A percentile compares a stretch with the other conserved stretches of the same genome.
These are phyloP conservation scores for Chlamydomonas eustigma DNA, from an alignment of 139 green algal genomes.

Conservation along the genomic window DNA sequence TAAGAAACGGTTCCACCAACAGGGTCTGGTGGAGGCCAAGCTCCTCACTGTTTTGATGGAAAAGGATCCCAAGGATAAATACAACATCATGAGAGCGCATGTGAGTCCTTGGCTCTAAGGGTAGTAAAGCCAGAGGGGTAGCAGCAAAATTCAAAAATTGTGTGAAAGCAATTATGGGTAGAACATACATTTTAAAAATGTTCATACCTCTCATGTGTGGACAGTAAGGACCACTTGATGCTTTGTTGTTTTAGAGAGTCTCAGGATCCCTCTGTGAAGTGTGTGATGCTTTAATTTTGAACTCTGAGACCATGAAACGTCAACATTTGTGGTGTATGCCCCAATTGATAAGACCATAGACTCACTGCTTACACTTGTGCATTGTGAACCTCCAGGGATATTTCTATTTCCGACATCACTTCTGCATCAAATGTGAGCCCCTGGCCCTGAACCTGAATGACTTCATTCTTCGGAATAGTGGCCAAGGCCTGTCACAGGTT, in stretches of 20 bases:
- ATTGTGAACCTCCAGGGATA: conserved; percentile 28
- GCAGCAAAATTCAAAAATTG: not conserved
- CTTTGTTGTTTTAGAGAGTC: not conserved
- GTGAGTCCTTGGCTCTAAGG: conserved; percentile 14
- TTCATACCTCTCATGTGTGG: not conserved
- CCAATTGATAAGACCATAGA: not conserved
- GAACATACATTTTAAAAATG: not conserved
- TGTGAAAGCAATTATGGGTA: not conserved
- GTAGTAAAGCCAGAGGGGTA: not conserved
- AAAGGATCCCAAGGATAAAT: conserved; percentile 47
- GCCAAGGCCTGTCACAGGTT: conserved; percentile 58
- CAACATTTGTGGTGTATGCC: not conserved
- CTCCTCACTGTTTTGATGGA: conserved; percentile 54
- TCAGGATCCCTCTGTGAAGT: not conserved
- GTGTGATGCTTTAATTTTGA: not conserved
- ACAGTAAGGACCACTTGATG: no score
- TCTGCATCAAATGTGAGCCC: conserved; percentile 88
- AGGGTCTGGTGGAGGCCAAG: conserved; percentile 74
- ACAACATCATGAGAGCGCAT: conserved; percentile 69
- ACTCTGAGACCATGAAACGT: not conserved
- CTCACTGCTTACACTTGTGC: not conserved
- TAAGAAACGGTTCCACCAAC: conserved; percentile 85
- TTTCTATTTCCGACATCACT: conserved; percentile 81
- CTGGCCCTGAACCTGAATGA: conserved; percentile 88
- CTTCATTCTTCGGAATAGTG: conserved; percentile 81